Evolutionary conservation across 2,329 filamentous ascomycete species (phyloP).

Genomic region (Hirsutella thompsonii): DNA sequence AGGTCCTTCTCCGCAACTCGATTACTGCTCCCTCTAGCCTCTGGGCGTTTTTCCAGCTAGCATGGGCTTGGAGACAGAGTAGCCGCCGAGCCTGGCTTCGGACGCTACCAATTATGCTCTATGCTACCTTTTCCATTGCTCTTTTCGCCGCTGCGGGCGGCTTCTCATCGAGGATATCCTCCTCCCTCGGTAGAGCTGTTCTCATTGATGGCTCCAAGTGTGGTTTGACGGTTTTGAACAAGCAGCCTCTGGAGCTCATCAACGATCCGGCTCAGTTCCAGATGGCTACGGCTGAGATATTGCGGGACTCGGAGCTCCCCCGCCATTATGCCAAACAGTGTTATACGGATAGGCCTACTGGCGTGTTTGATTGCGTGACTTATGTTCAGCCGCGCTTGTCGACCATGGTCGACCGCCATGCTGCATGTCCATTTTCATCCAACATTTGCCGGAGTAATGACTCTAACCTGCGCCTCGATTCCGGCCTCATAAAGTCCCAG

Average conservation of each 20-base stretch:
- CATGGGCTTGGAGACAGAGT: background rate
- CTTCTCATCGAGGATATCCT: background rate
- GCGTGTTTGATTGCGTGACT: background rate
- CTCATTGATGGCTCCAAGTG: background rate
- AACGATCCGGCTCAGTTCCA: background rate
- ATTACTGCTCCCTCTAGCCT: background rate
- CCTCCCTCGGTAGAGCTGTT: background rate
- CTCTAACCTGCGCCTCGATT: background rate
- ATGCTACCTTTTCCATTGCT: background rate
- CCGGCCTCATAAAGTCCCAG: background rate
- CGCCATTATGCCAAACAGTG: conserved; percentile 1
- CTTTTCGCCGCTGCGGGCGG: background rate
- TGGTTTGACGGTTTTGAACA: background rate
- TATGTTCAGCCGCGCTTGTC: background rate
- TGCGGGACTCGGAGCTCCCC: background rate
- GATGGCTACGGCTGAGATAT: background rate
- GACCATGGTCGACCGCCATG: background rate
- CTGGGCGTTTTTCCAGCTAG: background rate
- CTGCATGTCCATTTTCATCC: background rate
- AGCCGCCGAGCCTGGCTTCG: background rate
- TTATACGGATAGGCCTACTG: background rate
- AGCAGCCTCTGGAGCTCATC: background rate
- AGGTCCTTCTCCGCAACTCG: background rate
- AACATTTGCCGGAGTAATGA: background rate
- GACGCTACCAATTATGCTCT: background rate